Evolutionary conservation across 1,139 yeast species (phyloP), one percentile per base, ranked within the genome.

Genomic region (Scheffersomyces lignicola): DNA sequence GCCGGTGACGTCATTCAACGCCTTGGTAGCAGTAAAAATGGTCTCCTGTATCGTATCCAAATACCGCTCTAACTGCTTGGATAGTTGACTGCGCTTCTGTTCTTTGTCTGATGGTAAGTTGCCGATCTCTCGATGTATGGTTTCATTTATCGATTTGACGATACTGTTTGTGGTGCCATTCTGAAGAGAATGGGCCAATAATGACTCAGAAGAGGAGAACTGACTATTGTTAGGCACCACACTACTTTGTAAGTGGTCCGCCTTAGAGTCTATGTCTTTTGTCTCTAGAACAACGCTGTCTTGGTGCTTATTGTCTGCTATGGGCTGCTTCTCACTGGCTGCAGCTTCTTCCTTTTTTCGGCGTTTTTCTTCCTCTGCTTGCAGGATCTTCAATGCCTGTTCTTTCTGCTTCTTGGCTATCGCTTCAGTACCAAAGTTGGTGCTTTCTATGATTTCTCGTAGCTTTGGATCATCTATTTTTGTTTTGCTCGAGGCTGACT

Each of bases 1-100:
- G 0, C 98, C 99, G 0, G 98, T 92, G 8, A 89, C 82, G 51
- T 90, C 96, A 53, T 94, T 94, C 29, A 92, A 64, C 1, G 90
- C 77, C 39, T 78, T 69, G 0, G 94, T 82, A 0, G 92, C 90
- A 0, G 81, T 74, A 42, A 82, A 74, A 2, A 84, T 65, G 1
- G 88, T 73, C 17, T 76, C 78, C 47, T 80, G 89, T 22, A 85
- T 55, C 7, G 83, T 76, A 44, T 80, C 86, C 42, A 84, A 65
- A 48, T 78, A 77, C 13, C 58, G 51, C 24, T 71, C 78, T 26
- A 83, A 44, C 49, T 68, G 69, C 34, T 56, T 60, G 18, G 64
- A 42, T 9, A 49, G 13, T 18, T 47, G 36, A 29, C 46, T 47
- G 37, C 48, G 44, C 11, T 37, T 31, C 24, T 47, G 50, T 35